Conservation (phyloP, 2,329 filamentous ascomycete species). For the Ilyonectria destructans region DNA sequence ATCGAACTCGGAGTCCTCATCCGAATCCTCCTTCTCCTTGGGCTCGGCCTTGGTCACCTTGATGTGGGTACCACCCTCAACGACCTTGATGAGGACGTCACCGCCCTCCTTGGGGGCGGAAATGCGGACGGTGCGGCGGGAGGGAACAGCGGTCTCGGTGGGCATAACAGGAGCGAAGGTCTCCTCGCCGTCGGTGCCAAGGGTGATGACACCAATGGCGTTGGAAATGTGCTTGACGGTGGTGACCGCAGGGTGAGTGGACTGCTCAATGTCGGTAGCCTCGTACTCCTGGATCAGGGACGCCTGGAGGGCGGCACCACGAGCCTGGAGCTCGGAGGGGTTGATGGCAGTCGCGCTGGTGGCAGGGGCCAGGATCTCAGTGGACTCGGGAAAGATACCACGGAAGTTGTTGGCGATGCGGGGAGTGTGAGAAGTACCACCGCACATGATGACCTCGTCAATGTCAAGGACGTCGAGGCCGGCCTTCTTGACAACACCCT, state of each 20-base stretch:
- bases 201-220: slow-evolving; percentile 88
- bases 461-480: slow-evolving; percentile 93
- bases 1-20: slow-evolving; percentile 75
- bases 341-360: slow-evolving; percentile 87
- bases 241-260: slow-evolving; percentile 94
- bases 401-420: slow-evolving; percentile 89
- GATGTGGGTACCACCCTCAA: slow-evolving; percentile 91
- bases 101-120: slow-evolving; percentile 84
- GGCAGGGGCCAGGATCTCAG: slow-evolving; percentile 85
- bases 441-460: slow-evolving; percentile 93
- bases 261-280: slow-evolving; percentile 93
- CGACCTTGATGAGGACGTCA: slow-evolving; percentile 89
- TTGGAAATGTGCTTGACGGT: slow-evolving; percentile 92
- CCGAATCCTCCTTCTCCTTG: slow-evolving; percentile 82
- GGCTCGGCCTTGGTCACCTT: slow-evolving; percentile 92
- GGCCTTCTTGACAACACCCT: slow-evolving; percentile 91
- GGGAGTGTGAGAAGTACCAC: slow-evolving; percentile 93
- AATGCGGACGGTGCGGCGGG: slow-evolving; percentile 87
- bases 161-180: slow-evolving; percentile 87
- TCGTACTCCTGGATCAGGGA: slow-evolving; percentile 97
- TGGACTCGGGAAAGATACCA: slow-evolving; percentile 85
- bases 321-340: slow-evolving; percentile 90
- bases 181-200: slow-evolving; percentile 72
- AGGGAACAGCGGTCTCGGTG: slow-evolving; percentile 91
- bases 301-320: slow-evolving; percentile 95